Evolutionary conservation across 2,329 filamentous ascomycete genomes (phyloP), one percentile per base, ranked within the genome.

Genomic region (Stromatinia cepivora): DNA sequence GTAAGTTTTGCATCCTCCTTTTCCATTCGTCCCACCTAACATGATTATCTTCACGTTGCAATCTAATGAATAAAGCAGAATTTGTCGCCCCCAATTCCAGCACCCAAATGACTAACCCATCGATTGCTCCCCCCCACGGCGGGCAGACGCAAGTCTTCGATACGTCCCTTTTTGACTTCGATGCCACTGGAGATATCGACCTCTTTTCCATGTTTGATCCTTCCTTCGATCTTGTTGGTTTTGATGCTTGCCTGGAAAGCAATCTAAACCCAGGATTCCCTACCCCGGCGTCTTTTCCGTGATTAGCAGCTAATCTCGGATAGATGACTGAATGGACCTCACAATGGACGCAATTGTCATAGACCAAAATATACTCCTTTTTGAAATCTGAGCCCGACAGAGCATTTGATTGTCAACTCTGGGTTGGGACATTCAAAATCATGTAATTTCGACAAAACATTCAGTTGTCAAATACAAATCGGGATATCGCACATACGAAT

Each of bases 131-230:
- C 22, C 48, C 36, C 10, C 34, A 50, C 45, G 42, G 54, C 11
- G 50, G 67, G 20, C 15, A 61, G 5, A 71, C 70, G 13, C 69
- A 67, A 53, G 71, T 73, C 25, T 70, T 72, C 34, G 72, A 74
- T 34, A 69, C 71, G 9, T 71, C 73, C 10, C 58, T 71, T 9
- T 72, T 75, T 25, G 70, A 72, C 53, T 70, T 72, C 0, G 61
- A 72, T 15, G 31, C 71, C 11, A 64, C 61, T 1, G 61, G 61
- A 22, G 69, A 74, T 50, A 66, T 74, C 13, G 73, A 76, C 50
- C 48, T 74, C 2, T 76, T 76, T 65, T 72, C 69, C 42, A 72
- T 74, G 69, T 75, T 76, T 58, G 74, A 76, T 65, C 74, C 74
- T 20, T 67, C 69, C 2, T 75, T 76, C 28, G 71, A 75, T 59